These are phyloP conservation scores for Candida broadrunensis DNA, from an alignment of 805 yeast species.

Conservation along the genomic window DNA sequence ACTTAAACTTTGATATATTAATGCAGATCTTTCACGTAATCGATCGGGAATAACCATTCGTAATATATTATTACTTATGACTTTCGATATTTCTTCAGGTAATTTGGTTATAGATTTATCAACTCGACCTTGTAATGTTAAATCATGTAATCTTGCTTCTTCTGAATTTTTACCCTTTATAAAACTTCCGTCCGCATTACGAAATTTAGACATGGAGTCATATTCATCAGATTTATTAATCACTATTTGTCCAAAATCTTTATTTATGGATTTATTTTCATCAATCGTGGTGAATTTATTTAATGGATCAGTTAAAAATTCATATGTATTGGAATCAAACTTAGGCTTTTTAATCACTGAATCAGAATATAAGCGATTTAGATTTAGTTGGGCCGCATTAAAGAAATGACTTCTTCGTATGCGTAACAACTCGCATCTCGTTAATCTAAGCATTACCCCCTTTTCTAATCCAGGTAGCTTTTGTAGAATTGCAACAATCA, in stretches of 20 bases:
- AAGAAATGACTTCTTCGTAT: too few relatives aligned
- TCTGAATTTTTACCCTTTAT: constrained; percentile 42
- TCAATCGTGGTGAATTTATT: not conserved
- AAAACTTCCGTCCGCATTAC: constrained; percentile 39
- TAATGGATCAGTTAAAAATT: not conserved
- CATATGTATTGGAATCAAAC: not conserved
- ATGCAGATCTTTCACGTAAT: constrained; percentile 61
- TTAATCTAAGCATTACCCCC: too few relatives aligned
- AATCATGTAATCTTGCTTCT: constrained; percentile 56
- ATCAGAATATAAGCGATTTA: too few relatives aligned
- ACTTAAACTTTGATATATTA: constrained; percentile 47
- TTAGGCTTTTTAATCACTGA: not conserved
- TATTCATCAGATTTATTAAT: not conserved
- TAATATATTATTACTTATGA: constrained; percentile 63
- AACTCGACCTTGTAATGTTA: constrained; percentile 55
- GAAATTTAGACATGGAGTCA: constrained; percentile 25
- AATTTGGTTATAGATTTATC: constrained; percentile 50
- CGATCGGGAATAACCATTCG: constrained; percentile 59
- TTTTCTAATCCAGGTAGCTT: too few relatives aligned
- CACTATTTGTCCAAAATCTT: not conserved
- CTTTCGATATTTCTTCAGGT: constrained; percentile 54
- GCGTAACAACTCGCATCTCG: too few relatives aligned
- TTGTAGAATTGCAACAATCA: not conserved
- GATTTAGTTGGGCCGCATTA: too few relatives aligned
- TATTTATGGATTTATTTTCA: not conserved